These are phyloP conservation scores for Neobulgaria alba DNA, from an alignment of 2,329 filamentous ascomycete species.

Conservation along the genomic window DNA sequence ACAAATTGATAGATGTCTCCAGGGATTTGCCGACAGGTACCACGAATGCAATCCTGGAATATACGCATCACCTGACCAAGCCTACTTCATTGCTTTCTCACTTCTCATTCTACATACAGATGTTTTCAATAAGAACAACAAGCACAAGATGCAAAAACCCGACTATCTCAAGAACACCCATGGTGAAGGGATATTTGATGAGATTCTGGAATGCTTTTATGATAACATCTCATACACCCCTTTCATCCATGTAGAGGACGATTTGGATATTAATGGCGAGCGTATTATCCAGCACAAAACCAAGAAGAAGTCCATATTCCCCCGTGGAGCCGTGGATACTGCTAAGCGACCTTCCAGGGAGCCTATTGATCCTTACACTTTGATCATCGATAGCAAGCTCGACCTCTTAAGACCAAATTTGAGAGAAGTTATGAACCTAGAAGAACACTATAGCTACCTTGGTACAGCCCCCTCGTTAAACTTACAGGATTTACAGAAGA, in stretches of 20 bases:
- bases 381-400: constrained; percentile 85
- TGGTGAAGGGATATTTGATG: constrained; percentile 85
- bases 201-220: constrained; percentile 92
- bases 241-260: constrained; percentile 95
- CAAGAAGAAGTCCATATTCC: constrained; percentile 62
- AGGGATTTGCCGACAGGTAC: constrained; percentile 92
- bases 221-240: constrained; percentile 98
- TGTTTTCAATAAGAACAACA: constrained; percentile 99
- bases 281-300: constrained; percentile 63
- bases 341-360: constrained; percentile 62
- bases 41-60: constrained; percentile 98
- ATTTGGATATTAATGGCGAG: constrained; percentile 70
- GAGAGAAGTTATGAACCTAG: constrained; percentile 84
- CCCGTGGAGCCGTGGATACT: constrained; percentile 54
- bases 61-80: constrained; percentile 81
- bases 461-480: constrained; percentile 71
- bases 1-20: constrained; percentile 89
- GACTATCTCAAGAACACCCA: constrained; percentile 95
- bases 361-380: constrained; percentile 87
- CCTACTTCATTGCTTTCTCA: constrained; percentile 97
- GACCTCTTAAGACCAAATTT: constrained; percentile 76
- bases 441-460: constrained; percentile 85
- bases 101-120: constrained; percentile 94
- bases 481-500: constrained; percentile 72
- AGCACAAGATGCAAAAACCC: constrained; percentile 93